phyloP scores from a whole-genome alignment of 305 asterid species.

The Plantago coronopus region DNA sequence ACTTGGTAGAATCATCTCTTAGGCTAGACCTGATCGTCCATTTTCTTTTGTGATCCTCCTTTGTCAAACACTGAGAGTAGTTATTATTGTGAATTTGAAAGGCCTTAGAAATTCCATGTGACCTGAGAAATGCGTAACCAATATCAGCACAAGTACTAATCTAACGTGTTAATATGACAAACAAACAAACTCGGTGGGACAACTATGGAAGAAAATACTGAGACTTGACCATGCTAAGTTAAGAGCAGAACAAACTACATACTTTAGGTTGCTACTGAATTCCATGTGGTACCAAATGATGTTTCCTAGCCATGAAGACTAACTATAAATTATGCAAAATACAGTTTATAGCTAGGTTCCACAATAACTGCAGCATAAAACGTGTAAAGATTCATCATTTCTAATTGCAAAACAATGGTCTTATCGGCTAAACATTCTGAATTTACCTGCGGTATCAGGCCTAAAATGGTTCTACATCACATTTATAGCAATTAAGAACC shows the following conservation, averaged over 20 bases:
- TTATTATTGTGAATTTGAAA: conserved; percentile 30
- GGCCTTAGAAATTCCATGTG: conserved; percentile 48
- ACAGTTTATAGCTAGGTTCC: neutral
- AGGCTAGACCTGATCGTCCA: conserved; percentile 42
- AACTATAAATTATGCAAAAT: neutral
- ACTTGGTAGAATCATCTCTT: conserved; percentile 58
- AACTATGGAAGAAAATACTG: neutral
- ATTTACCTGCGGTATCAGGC: no score
- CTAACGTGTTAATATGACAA: neutral
- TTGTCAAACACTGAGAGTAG: conserved; percentile 27
- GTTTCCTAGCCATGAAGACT: neutral
- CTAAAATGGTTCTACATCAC: no score
- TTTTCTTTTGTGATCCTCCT: conserved; percentile 34
- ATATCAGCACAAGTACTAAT: conserved; percentile 3
- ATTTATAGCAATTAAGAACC: neutral
- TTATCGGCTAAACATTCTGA: neutral
- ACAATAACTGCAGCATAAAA: neutral
- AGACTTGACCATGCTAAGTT: neutral
- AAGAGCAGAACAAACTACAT: conserved; percentile 1
- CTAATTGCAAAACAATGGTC: neutral
- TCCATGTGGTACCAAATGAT: neutral
- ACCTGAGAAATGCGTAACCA: conserved; percentile 44
- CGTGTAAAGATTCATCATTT: neutral
- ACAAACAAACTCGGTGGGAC: neutral
- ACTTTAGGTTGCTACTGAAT: neutral